Evolutionary conservation across 2,329 filamentous ascomycete genomes (phyloP).

Genomic region (Lecanoromycetidae sp.): DNA sequence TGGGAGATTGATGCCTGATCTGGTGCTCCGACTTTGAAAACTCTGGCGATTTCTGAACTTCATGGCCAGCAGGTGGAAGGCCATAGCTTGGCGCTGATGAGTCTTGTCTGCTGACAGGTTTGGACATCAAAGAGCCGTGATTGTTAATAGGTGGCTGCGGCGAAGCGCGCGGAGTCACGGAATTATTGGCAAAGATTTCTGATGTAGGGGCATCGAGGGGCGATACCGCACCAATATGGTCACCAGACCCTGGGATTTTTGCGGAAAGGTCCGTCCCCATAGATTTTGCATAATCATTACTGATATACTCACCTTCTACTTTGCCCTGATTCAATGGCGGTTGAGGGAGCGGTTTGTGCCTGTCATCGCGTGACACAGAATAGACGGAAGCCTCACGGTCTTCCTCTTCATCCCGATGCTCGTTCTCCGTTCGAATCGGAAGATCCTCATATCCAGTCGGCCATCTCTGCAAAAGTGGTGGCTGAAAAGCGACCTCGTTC

Average conservation of each 20-base stretch:
- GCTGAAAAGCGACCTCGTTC: not conserved
- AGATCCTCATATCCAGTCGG: slow-evolving; percentile 5
- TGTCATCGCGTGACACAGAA: slow-evolving; percentile 16
- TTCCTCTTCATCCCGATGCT: not conserved
- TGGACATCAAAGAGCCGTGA: not conserved
- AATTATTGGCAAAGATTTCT: not conserved
- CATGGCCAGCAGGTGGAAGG: not conserved
- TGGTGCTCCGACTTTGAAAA: not conserved
- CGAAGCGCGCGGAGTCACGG: not conserved
- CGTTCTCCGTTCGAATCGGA: not conserved
- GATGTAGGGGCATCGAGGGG: not conserved
- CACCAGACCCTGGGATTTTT: not conserved
- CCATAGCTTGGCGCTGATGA: not conserved
- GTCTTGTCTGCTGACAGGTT: not conserved
- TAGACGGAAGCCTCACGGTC: not conserved
- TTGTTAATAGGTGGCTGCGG: not conserved
- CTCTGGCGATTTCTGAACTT: not conserved
- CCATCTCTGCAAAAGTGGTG: slow-evolving; percentile 3
- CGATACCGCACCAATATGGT: not conserved
- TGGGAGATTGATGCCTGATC: not conserved
- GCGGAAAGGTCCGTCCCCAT: not conserved
- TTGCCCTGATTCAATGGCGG: no score
- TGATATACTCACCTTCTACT: not conserved
- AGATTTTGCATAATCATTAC: not conserved
- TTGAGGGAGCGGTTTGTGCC: not conserved